Percentiles rank a stretch among this genome's conserved stretches.
Evolutionary conservation across 371 early-diverging fungal genomes (phyloP).

Genomic region (Phascolomyces articulosus): DNA sequence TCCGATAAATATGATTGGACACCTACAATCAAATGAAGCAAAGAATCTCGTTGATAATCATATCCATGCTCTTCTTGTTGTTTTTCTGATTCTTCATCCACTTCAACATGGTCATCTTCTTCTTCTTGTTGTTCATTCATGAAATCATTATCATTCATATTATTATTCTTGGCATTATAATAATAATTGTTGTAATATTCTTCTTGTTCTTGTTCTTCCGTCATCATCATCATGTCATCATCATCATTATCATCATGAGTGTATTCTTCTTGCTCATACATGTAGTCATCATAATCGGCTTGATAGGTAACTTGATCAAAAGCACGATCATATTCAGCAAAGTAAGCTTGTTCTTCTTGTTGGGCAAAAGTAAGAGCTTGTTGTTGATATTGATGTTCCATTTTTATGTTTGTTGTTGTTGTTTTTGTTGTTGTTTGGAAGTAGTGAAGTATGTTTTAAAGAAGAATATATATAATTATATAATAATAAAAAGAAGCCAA

Average conservation of each 20-base stretch:
- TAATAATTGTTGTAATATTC: conserved; percentile 2
- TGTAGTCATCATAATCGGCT: conserved; percentile 26
- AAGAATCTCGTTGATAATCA: conserved; percentile 29
- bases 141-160: conserved; percentile 4
- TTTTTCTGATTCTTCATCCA: no score
- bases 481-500: not conserved
- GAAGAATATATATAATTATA: not conserved
- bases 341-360: conserved; percentile 26
- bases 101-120: no score
- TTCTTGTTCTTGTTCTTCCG: not conserved
- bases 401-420: not conserved
- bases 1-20: conserved; percentile 48
- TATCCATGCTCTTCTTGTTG: conserved; percentile 19
- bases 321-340: conserved; percentile 37
- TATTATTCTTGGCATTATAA: not conserved
- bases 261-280: conserved; percentile 2
- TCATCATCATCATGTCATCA: conserved; percentile 9
- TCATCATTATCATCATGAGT: conserved; percentile 13
- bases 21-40: conserved; percentile 41
- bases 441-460: not conserved
- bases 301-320: conserved; percentile 23
- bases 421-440: not conserved
- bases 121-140: conserved; percentile 14
- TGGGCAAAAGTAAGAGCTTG: not conserved
- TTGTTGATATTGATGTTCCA: conserved; percentile 7